Base-by-base conservation (phyloP, 2,329 filamentous ascomycete genomes). In the Colletotrichum spaethianum region DNA sequence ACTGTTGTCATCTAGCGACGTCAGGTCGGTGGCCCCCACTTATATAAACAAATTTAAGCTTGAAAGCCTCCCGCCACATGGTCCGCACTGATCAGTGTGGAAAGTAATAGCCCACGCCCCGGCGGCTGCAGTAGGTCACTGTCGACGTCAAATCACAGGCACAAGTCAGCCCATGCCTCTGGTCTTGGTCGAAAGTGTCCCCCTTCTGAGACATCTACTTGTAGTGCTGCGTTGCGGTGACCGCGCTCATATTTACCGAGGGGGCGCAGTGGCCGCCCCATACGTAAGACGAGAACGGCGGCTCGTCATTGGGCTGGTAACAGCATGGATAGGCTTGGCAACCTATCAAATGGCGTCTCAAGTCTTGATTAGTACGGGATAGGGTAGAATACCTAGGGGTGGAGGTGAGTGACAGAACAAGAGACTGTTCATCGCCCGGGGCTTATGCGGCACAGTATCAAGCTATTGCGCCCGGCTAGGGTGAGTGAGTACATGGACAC, bases 391-490 rank as follows among this genome's bases (percentile, higher is more conserved):
- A 23, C n/a, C 23, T 28, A 12, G 28, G 16, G 33, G 50, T 56
- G 53, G 53, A 2, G n/a, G 16, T n/a, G 8, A 4, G 52, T 38
- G 53, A 56, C 23, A 38, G 20, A 33, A n/a, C 18, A 20, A 11
- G 3, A 9, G 3, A 12, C 23, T 8, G 38, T 18, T 28, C 38
- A 20, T 44, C 4, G 56, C 56, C 56, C 56, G 57, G 38, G 57
- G 65, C 65, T 63, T 23, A 40, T 64, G 53, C 60, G 61, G 67
- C 67, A 31, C 67, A 70, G 67, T 36, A 44, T 26, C 57, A 40
- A 3, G 12, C 8, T 33, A n/a, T 14, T 61, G 52, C 61, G 53
- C 61, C 67, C 67, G 61, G 53, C 44, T 44, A 36, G 61, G 53
- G 42, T 65, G 67, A 31, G 33, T 9, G 18, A 28, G 7, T 33